Evolutionary conservation across 2,329 filamentous ascomycete genomes (phyloP).

Genomic region (Fusarium sp.): DNA sequence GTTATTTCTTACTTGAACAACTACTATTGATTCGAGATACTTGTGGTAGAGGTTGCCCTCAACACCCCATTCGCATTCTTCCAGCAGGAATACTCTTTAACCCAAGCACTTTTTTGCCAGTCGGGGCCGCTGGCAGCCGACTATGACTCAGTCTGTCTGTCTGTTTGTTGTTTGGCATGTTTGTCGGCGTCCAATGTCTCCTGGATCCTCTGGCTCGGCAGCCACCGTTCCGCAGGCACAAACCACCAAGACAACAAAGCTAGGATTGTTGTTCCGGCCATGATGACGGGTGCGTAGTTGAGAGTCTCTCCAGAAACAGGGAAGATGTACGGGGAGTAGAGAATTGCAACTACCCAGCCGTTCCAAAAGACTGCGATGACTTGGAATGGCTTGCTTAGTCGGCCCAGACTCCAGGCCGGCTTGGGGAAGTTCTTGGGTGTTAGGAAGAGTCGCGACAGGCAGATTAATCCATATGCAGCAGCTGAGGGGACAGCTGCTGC

Average conservation of each 20-base stretch:
- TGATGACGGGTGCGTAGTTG: conserved; percentile 65
- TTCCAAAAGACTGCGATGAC: conserved; percentile 62
- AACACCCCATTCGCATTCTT: background rate
- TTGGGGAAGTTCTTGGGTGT: conserved; percentile 61
- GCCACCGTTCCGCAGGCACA: conserved; percentile 60
- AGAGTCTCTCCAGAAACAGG: conserved; percentile 57
- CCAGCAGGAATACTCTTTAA: background rate
- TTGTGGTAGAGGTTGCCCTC: too few relatives aligned
- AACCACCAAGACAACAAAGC: conserved; percentile 61
- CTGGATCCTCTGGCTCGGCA: conserved; percentile 58
- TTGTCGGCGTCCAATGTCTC: conserved; percentile 45
- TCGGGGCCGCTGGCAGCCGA: background rate
- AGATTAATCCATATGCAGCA: conserved; percentile 64
- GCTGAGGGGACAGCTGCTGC: conserved; percentile 64
- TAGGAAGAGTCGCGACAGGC: conserved; percentile 59
- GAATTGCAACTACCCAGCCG: conserved; percentile 60
- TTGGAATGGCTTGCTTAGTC: conserved; percentile 59
- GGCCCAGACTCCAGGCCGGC: conserved; percentile 59
- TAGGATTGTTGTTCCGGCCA: conserved; percentile 61
- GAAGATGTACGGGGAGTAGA: conserved; percentile 60
- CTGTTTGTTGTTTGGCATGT: background rate
- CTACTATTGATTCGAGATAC: background rate
- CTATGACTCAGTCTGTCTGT: background rate
- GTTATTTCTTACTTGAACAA: background rate
- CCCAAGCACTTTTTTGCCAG: background rate